Conservation (phyloP, 345 rosid genomes). For the Moricandia arvensis region DNA sequence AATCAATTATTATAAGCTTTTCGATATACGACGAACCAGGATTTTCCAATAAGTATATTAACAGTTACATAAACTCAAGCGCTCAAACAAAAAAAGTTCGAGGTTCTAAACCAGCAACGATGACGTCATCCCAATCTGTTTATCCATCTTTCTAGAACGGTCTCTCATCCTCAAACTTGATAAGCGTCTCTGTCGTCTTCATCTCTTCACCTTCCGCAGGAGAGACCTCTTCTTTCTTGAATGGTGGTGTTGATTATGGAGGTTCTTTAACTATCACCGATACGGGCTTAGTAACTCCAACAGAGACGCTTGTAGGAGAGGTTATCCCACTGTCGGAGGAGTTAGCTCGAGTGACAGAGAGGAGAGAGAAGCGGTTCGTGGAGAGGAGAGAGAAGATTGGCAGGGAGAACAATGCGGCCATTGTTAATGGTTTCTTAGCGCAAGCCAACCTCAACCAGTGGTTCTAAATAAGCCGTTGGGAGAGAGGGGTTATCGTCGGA, state of each 20-base stretch:
- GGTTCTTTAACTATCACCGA: not conserved
- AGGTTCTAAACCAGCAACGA: constrained; percentile 73
- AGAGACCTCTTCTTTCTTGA: not conserved
- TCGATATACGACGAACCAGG: too few species aligned
- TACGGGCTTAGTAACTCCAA: too few species aligned
- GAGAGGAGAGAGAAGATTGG: constrained; percentile 41
- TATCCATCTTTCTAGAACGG: constrained; percentile 62
- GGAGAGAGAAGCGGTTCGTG: constrained; percentile 33
- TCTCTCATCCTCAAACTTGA: constrained; percentile 57
- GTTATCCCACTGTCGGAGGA: constrained; percentile 56
- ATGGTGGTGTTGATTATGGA: constrained; percentile 8
- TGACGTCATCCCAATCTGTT: constrained; percentile 87
- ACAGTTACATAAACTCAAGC: not conserved
- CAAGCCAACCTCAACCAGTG: constrained; percentile 6
- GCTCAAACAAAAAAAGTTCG: not conserved
- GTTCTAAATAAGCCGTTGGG: constrained; percentile 1
- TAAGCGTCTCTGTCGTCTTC: constrained; percentile 34
- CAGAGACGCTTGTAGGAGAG: constrained; percentile 22
- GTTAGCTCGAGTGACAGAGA: constrained; percentile 40
- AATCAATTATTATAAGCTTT: too few species aligned
- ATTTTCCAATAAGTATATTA: not conserved
- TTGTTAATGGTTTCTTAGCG: constrained; percentile 19
- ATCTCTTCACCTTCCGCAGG: constrained; percentile 31
- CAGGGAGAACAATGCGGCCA: constrained; percentile 50
- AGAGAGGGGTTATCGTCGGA: constrained; percentile 7